Evolutionary conservation across 768 basidiomycete species (phyloP).

Genomic region (Boletus patriciae): DNA sequence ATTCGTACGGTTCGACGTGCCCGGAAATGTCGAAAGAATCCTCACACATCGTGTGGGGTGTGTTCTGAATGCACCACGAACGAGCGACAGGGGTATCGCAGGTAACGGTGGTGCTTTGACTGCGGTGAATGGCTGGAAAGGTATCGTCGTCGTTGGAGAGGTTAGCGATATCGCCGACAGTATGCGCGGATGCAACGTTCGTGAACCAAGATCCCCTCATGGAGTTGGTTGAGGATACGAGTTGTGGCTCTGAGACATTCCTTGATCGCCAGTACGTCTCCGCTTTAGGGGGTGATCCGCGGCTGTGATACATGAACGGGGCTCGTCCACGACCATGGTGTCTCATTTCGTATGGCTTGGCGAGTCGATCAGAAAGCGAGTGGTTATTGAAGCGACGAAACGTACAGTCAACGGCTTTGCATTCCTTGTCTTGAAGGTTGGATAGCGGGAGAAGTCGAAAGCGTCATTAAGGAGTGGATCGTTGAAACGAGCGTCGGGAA

Average conservation of each 20-base stretch:
- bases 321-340: slow-evolving; percentile 1
- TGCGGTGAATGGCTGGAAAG: background rate
- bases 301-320: background rate
- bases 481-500: slow-evolving; percentile 23
- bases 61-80: background rate
- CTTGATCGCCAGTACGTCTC: slow-evolving; percentile 2
- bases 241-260: slow-evolving; percentile 26
- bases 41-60: background rate
- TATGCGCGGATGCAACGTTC: slow-evolving; percentile 6
- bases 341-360: background rate
- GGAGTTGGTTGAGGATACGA: slow-evolving; percentile 17
- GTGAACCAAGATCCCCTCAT: slow-evolving; percentile 21
- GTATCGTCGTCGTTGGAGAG: slow-evolving; percentile 1
- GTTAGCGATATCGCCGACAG: slow-evolving; percentile 10
- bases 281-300: background rate
- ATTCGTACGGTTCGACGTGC: background rate
- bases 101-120: background rate
- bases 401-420: slow-evolving; percentile 5
- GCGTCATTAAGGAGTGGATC: slow-evolving; percentile 20
- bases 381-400: background rate
- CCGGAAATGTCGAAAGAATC: background rate
- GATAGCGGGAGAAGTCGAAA: slow-evolving; percentile 20
- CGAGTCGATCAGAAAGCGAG: background rate
- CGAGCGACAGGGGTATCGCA: background rate
- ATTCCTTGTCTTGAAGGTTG: slow-evolving; percentile 3